phyloP scores from a whole-genome alignment of 345 rosid genomes.

The Salix koriyanagi region DNA sequence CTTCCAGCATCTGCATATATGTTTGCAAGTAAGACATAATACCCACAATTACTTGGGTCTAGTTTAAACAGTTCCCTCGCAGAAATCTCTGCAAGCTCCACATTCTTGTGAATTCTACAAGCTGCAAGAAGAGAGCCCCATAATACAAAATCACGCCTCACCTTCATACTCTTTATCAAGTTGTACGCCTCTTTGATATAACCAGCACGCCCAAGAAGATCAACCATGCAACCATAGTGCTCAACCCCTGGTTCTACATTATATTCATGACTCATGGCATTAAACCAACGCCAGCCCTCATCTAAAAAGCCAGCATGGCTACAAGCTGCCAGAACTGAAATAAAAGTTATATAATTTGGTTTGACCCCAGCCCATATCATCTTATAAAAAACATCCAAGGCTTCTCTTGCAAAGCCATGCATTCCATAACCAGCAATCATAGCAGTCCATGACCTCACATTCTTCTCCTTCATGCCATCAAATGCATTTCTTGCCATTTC shows the following conservation, averaged over 20 bases:
- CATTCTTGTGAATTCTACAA: slow-evolving; percentile 78
- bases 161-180: slow-evolving; percentile 65
- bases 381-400: slow-evolving; percentile 56
- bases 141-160: slow-evolving; percentile 67
- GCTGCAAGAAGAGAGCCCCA: slow-evolving; percentile 93
- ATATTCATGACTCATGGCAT: slow-evolving; percentile 51
- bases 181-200: slow-evolving; percentile 57
- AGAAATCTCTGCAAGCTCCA: slow-evolving; percentile 74
- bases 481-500: slow-evolving; percentile 63
- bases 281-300: slow-evolving; percentile 82
- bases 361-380: slow-evolving; percentile 57
- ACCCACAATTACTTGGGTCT: slow-evolving; percentile 68
- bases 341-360: slow-evolving; percentile 80
- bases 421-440: slow-evolving; percentile 84
- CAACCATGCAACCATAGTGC: slow-evolving; percentile 90
- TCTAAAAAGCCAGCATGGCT: slow-evolving; percentile 75
- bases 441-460: slow-evolving; percentile 84
- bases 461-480: slow-evolving; percentile 58
- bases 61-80: slow-evolving; percentile 59
- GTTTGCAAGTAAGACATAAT: slow-evolving; percentile 70
- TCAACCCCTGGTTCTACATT: slow-evolving; percentile 69
- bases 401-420: slow-evolving; percentile 74
- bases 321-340: slow-evolving; percentile 75
- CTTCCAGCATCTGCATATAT: slow-evolving; percentile 87
- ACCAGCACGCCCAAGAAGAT: slow-evolving; percentile 86